phyloP scores from a whole-genome alignment of 1,284 basidiomycete genomes.

The Ustilago loliicola region DNA sequence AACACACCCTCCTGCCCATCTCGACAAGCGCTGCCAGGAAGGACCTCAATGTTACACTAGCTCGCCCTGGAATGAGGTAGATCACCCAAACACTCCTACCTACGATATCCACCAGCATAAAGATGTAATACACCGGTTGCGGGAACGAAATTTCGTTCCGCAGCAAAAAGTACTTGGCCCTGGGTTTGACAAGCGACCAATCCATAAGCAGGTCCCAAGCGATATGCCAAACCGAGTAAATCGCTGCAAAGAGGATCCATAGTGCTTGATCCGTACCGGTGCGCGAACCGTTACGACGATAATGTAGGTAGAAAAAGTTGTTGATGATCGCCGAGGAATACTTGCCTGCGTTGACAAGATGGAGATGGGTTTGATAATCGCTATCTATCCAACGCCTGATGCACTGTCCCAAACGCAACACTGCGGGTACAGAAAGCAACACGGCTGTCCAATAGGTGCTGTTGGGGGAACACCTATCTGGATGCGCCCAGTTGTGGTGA shows the following conservation, averaged over 20 bases:
- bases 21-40: slow-evolving; percentile 83
- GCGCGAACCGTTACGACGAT: slow-evolving; percentile 59
- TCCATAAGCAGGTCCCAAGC: slow-evolving; percentile 79
- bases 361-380: slow-evolving; percentile 75
- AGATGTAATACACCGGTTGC: slow-evolving; percentile 72
- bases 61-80: slow-evolving; percentile 78
- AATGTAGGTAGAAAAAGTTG: slow-evolving; percentile 68
- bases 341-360: slow-evolving; percentile 83
- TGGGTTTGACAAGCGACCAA: slow-evolving; percentile 77
- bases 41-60: slow-evolving; percentile 75
- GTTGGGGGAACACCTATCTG: slow-evolving; percentile 57
- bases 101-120: slow-evolving; percentile 77
- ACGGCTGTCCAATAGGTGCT: slow-evolving; percentile 71
- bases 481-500: slow-evolving; percentile 61
- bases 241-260: slow-evolving; percentile 75
- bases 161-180: slow-evolving; percentile 77
- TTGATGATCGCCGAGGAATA: slow-evolving; percentile 63
- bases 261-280: slow-evolving; percentile 28
- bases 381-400: slow-evolving; percentile 87
- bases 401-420: slow-evolving; percentile 85
- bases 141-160: slow-evolving; percentile 77
- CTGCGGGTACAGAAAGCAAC: slow-evolving; percentile 77
- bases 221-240: slow-evolving; percentile 80
- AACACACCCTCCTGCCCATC: slow-evolving; percentile 84
- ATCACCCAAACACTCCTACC: slow-evolving; percentile 86